Conservation (phyloP, 192 early-diverging fungal genomes). For the Backusella macrospora region DNA sequence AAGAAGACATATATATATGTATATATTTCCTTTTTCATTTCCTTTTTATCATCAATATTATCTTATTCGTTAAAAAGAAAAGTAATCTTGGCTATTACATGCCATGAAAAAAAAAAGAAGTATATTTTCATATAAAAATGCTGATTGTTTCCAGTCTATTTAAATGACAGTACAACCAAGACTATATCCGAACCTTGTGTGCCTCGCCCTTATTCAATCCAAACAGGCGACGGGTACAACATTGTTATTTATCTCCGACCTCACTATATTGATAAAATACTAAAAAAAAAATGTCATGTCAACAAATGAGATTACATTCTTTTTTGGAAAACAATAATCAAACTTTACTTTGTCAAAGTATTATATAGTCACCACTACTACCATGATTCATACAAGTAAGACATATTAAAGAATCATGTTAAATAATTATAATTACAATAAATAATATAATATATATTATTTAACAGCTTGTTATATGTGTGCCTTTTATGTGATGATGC, state of each 20-base stretch:
- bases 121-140: neutral
- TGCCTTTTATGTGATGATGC: slow-evolving; percentile 1
- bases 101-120: no score
- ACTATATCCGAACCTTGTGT: slow-evolving; percentile 52
- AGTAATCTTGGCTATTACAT: neutral
- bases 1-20: neutral
- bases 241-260: slow-evolving; percentile 51
- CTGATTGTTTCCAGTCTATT: slow-evolving; percentile 38
- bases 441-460: neutral
- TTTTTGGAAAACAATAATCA: neutral
- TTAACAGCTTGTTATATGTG: neutral
- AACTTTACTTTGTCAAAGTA: neutral
- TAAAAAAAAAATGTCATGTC: slow-evolving; percentile 61
- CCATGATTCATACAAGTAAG: neutral
- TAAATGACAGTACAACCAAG: slow-evolving; percentile 46
- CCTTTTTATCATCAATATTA: neutral
- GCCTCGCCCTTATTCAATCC: slow-evolving; percentile 40
- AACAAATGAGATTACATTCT: slow-evolving; percentile 44
- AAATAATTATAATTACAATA: neutral
- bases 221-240: slow-evolving; percentile 52
- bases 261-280: neutral
- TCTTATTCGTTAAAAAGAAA: neutral
- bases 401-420: neutral
- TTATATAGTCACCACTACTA: neutral
- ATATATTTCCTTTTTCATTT: neutral